These are phyloP conservation scores for Diplotaxis tenuifolia DNA, from an alignment of 345 rosid genomes.

Conservation along the genomic window DNA sequence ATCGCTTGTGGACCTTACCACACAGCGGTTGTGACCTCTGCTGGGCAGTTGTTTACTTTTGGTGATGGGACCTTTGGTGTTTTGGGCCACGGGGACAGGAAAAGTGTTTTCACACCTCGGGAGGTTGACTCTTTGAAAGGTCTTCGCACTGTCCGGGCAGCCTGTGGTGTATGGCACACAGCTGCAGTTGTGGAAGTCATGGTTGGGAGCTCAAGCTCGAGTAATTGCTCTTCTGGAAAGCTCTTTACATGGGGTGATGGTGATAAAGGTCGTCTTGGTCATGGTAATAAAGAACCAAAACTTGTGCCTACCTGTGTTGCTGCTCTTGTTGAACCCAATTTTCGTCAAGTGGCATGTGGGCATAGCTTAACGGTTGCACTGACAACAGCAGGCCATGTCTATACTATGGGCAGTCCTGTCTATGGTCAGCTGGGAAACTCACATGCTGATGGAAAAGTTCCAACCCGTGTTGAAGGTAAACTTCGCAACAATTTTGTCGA, in stretches of 20 bases:
- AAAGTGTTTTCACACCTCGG: slow-evolving; percentile 52
- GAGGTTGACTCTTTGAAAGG: slow-evolving; percentile 66
- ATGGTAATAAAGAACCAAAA: slow-evolving; percentile 91
- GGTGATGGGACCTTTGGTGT: slow-evolving; percentile 86
- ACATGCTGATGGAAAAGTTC: slow-evolving; percentile 84
- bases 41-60: slow-evolving; percentile 73
- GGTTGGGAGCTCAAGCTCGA: slow-evolving; percentile 90
- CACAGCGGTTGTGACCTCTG: slow-evolving; percentile 60
- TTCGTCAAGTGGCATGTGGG: slow-evolving; percentile 95
- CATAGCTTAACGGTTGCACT: slow-evolving; percentile 93
- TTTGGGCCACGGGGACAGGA: slow-evolving; percentile 70
- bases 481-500: slow-evolving; percentile 83
- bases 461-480: slow-evolving; percentile 83
- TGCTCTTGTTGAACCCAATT: slow-evolving; percentile 91
- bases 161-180: slow-evolving; percentile 86
- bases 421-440: slow-evolving; percentile 97
- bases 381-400: slow-evolving; percentile 81
- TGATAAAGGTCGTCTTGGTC: slow-evolving; percentile 96
- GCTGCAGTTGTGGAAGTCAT: slow-evolving; percentile 97
- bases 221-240: slow-evolving; percentile 93
- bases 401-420: slow-evolving; percentile 95
- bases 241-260: slow-evolving; percentile 99
- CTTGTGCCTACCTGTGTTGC: slow-evolving; percentile 97
- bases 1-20: slow-evolving; percentile 84
- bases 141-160: slow-evolving; percentile 54